Evolutionary conservation across 108 stramenopile species (phyloP), one percentile per base, ranked within the genome.

Genomic region (Nitzschia sp.): DNA sequence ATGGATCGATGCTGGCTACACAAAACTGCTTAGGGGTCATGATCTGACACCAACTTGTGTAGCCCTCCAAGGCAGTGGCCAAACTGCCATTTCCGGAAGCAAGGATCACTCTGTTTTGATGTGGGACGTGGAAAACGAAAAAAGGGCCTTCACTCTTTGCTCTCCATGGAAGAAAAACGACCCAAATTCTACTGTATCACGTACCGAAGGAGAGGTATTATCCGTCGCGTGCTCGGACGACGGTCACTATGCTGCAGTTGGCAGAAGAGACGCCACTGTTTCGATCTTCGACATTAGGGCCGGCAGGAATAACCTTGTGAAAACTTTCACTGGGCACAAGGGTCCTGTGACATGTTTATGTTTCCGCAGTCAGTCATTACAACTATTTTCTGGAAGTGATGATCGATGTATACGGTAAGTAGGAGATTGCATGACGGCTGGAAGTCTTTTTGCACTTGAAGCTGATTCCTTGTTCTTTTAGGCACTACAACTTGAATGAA

Each of bases 51-150:
- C 88, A 6, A 98, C 99, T 3, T 94, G 91, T 72, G 94, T 98
- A 2, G 80, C 93, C 6, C 57, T 99, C 38, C 76, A 80, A 19
- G 58, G 65, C 1, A 81, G 85, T 58, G 80, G 83, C 23, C 52
- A 62, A 4, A 63, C 45, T 38, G 90, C 87, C 13, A 83, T 86
- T 33, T 95, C 95, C 19, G 99, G 97, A 26, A 79, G 93, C 38
- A 99, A 99, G 80, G 99, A 99, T 76, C 95, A 97, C 66, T 90
- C 94, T 0, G 72, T 99, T 22, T 54, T 96, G 48, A 52, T 80
- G 32, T 98, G 94, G 92, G 94, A 99, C 73, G 79, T 97, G 1
- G 91, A 97, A 70, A 85, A 79, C 0, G 91, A 87, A 22, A 80
- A 63, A 29, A 72, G 63, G 29, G 32, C 75, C 1, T 54, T 61